A percentile compares a stretch with the other conserved stretches of the same genome.
These are phyloP conservation scores for Penicillium sp. DNA, from an alignment of 2,329 filamentous ascomycete genomes.

Conservation along the genomic window DNA sequence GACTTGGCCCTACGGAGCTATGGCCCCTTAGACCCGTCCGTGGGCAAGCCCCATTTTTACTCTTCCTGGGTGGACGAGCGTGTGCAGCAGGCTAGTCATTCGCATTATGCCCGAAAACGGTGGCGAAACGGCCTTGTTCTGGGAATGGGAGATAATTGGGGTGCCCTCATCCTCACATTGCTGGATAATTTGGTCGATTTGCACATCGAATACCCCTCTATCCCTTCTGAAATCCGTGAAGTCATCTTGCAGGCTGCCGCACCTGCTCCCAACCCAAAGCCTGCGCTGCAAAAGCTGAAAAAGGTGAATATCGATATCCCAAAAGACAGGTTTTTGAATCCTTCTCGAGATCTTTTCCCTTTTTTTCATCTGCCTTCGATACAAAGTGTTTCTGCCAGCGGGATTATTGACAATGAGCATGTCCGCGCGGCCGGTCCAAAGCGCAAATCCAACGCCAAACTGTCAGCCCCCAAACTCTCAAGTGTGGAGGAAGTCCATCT, in stretches of 20 bases:
- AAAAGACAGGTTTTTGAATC: not conserved
- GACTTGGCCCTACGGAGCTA: not conserved
- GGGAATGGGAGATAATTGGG: constrained; percentile 8
- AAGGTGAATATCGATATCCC: not conserved
- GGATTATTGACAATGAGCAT: not conserved
- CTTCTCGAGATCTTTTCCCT: not conserved
- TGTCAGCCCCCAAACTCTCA: not conserved
- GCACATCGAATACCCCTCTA: not conserved
- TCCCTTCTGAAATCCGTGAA: not conserved
- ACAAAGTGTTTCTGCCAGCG: not conserved
- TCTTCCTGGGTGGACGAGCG: not conserved
- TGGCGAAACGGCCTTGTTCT: not conserved
- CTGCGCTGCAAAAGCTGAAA: constrained; percentile 3
- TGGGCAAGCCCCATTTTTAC: not conserved
- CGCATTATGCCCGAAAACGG: not conserved
- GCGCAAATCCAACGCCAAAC: not conserved
- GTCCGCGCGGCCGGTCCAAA: not conserved
- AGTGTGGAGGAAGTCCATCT: not conserved
- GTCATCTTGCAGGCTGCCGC: not conserved
- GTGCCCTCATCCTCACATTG: constrained; percentile 7
- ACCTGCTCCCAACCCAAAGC: not conserved
- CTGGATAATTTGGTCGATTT: constrained; percentile 4
- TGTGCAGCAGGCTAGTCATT: not conserved
- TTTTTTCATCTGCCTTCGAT: constrained; percentile 13
- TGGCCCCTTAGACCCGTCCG: not conserved